These are phyloP conservation scores for Hyphodiscus hymeniophilus DNA, from an alignment of 495 filamentous ascomycete genomes.

Conservation along the genomic window DNA sequence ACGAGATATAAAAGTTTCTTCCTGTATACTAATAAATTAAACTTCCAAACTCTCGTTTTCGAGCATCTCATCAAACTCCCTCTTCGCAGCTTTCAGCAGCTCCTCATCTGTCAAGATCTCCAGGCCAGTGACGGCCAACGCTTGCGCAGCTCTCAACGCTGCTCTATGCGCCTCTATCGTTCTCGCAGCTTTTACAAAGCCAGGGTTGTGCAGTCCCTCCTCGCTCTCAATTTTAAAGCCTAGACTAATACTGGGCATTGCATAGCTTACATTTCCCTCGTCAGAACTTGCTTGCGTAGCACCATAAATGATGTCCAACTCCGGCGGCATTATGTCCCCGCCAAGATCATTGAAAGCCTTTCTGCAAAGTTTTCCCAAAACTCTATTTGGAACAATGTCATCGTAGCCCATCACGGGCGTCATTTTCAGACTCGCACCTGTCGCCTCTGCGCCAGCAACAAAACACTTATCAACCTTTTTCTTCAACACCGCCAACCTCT, in stretches of 20 bases:
- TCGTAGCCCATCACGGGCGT: slow-evolving; percentile 18
- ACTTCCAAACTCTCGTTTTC: not conserved
- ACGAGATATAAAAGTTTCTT: too few species aligned
- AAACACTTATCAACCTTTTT: slow-evolving; percentile 11
- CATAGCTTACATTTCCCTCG: slow-evolving; percentile 57
- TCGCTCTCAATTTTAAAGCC: slow-evolving; percentile 48
- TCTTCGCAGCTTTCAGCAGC: slow-evolving; percentile 6
- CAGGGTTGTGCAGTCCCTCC: slow-evolving; percentile 49
- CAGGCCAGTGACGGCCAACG: slow-evolving; percentile 4
- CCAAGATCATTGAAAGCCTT: slow-evolving; percentile 6
- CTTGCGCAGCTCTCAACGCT: slow-evolving; percentile 9
- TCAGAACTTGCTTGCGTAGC: slow-evolving; percentile 50
- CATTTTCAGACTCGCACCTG: slow-evolving; percentile 28
- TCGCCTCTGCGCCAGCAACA: slow-evolving; percentile 10
- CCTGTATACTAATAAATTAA: too few species aligned
- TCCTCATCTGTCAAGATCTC: slow-evolving; percentile 9
- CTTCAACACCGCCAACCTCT: not conserved
- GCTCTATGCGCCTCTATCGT: slow-evolving; percentile 5
- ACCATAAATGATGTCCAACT: slow-evolving; percentile 40
- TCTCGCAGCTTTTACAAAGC: slow-evolving; percentile 37
- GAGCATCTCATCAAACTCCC: slow-evolving; percentile 9
- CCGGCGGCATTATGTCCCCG: slow-evolving; percentile 8
- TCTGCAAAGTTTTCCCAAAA: slow-evolving; percentile 3
- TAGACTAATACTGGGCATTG: slow-evolving; percentile 51
- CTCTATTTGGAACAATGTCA: slow-evolving; percentile 9